Conservation (phyloP, 306 rosid genomes). For the Trifolium fragiferum region DNA sequence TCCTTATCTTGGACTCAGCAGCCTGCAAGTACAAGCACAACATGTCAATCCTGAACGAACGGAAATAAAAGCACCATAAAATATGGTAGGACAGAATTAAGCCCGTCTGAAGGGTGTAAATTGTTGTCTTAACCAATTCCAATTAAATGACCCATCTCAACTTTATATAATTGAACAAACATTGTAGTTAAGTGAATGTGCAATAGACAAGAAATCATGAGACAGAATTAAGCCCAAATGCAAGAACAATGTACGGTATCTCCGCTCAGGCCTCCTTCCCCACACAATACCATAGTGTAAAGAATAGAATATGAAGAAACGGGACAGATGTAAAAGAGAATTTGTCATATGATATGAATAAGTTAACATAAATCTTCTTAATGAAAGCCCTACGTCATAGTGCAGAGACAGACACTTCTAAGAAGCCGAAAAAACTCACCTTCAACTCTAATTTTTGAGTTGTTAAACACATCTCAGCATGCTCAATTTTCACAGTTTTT, state of each 20-base stretch:
- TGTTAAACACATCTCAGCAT: slow-evolving; percentile 83
- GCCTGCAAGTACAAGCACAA: slow-evolving; percentile 58
- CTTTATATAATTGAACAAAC: slow-evolving; percentile 8
- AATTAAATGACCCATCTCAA: neutral
- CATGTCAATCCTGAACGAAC: slow-evolving; percentile 21
- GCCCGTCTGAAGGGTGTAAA: slow-evolving; percentile 2
- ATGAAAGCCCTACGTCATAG: slow-evolving; percentile 12
- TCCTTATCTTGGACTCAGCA: slow-evolving; percentile 78
- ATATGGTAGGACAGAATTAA: neutral
- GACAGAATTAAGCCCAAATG: neutral
- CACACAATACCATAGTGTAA: slow-evolving; percentile 5
- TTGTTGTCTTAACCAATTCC: slow-evolving; percentile 11
- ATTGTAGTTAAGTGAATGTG: slow-evolving; percentile 8
- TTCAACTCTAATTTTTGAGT: slow-evolving; percentile 76
- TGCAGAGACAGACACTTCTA: slow-evolving; percentile 4
- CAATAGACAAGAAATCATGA: slow-evolving; percentile 22
- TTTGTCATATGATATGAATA: neutral
- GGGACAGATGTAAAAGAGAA: neutral
- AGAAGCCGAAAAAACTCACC: slow-evolving; percentile 56
- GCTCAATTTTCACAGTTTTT: slow-evolving; percentile 65
- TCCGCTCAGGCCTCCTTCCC: slow-evolving; percentile 15
- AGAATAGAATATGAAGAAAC: slow-evolving; percentile 13
- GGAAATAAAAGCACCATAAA: neutral
- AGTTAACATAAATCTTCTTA: slow-evolving; percentile 15
- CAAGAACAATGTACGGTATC: neutral